Percentiles rank a stretch among this genome's conserved stretches.
Evolutionary conservation across 2,329 filamentous ascomycete species (phyloP).

Genomic region (Paracorniculantispora psalliotae): DNA sequence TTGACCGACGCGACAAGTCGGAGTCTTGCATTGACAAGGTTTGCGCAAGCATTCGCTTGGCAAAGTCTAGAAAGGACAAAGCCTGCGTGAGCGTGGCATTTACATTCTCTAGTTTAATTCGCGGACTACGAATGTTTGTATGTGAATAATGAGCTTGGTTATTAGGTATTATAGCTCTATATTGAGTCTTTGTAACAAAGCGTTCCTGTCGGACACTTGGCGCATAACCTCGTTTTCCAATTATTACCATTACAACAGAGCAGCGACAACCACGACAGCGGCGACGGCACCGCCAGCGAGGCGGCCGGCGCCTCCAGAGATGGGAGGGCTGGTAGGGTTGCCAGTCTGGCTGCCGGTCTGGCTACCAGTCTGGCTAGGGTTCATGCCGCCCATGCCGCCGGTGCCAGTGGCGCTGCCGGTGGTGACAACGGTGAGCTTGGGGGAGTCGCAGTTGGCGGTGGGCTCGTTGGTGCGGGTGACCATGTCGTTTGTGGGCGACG

Average conservation of each 20-base stretch:
- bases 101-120: too few relatives aligned
- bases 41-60: too few relatives aligned
- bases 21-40: too few relatives aligned
- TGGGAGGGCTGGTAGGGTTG: neutral
- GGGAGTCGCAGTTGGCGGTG: conserved; percentile 12
- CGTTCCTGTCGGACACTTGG: too few relatives aligned
- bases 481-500: conserved; percentile 14
- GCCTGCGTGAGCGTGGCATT: too few relatives aligned
- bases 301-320: neutral
- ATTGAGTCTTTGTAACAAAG: too few relatives aligned
- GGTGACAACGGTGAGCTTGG: conserved; percentile 10
- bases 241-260: conserved; percentile 5
- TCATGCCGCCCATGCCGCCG: conserved; percentile 13
- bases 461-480: conserved; percentile 15
- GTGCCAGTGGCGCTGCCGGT: conserved; percentile 3
- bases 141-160: too few relatives aligned
- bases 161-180: too few relatives aligned
- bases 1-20: too few relatives aligned
- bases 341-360: neutral
- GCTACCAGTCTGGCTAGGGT: neutral
- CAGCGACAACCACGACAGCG: neutral
- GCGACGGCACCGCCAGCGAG: neutral
- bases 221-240: too few relatives aligned
- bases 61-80: too few relatives aligned
- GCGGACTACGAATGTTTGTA: too few relatives aligned